phyloP scores from a whole-genome alignment of 352 stramenopile genomes.

The Pythium graminicola region DNA sequence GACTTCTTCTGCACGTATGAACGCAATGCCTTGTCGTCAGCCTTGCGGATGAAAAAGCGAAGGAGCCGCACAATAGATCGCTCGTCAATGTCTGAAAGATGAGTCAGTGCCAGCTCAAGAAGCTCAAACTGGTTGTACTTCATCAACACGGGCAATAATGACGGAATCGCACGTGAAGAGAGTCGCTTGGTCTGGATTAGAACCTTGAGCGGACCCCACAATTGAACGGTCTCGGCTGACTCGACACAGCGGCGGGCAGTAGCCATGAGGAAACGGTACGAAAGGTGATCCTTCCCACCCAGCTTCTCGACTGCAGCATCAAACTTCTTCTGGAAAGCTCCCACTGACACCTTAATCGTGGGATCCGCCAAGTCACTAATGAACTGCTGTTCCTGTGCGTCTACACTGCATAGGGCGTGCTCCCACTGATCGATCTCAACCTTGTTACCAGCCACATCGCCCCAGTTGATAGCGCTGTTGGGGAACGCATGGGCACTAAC shows the following conservation, averaged over 20 bases:
- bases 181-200: constrained; percentile 53
- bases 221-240: constrained; percentile 33
- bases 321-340: constrained; percentile 46
- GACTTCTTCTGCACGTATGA: constrained; percentile 27
- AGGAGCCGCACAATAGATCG: constrained; percentile 58
- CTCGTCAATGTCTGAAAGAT: constrained; percentile 76
- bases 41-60: constrained; percentile 71
- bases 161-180: constrained; percentile 53
- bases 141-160: constrained; percentile 58
- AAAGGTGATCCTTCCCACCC: constrained; percentile 23
- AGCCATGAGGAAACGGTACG: constrained; percentile 53
- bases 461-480: constrained; percentile 42
- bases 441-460: constrained; percentile 27
- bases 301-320: constrained; percentile 35
- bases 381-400: constrained; percentile 45
- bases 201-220: constrained; percentile 48
- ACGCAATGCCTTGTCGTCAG: constrained; percentile 30
- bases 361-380: constrained; percentile 44
- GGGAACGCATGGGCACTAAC: constrained; percentile 29
- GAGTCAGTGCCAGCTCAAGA: constrained; percentile 51
- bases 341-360: constrained; percentile 29
- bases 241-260: constrained; percentile 55
- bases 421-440: constrained; percentile 41
- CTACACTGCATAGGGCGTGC: constrained; percentile 36
- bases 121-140: constrained; percentile 58